These are phyloP conservation scores for Mycena filopes DNA, from an alignment of 768 basidiomycete species.

Conservation along the genomic window DNA sequence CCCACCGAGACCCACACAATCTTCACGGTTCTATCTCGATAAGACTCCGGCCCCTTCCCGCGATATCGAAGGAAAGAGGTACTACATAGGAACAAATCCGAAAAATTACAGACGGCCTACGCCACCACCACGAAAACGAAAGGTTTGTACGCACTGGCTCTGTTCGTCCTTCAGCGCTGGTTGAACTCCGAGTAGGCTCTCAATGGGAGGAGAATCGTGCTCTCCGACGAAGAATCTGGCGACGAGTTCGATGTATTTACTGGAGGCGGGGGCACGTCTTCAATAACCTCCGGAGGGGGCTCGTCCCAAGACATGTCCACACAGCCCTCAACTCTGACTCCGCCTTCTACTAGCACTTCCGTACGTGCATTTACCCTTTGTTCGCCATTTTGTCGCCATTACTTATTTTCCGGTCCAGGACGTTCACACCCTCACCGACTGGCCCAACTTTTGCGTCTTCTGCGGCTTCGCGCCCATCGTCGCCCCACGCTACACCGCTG, in stretches of 20 bases:
- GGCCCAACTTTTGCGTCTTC: slow-evolving; percentile 15
- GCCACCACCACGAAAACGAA: background rate
- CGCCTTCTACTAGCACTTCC: background rate
- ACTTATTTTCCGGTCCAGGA: too few species aligned
- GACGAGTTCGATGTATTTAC: background rate
- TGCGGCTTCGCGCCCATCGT: background rate
- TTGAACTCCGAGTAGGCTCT: background rate
- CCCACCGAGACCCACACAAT: too few species aligned
- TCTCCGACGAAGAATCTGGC: background rate
- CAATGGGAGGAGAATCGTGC: background rate
- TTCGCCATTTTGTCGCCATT: too few species aligned
- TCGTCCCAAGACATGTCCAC: background rate
- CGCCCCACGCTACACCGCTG: background rate
- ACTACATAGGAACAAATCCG: slow-evolving; percentile 12
- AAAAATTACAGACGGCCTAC: background rate
- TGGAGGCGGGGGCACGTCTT: background rate
- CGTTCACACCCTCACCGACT: background rate
- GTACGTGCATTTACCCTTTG: background rate
- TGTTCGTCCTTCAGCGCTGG: background rate
- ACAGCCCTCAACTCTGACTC: background rate
- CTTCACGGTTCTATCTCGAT: too few species aligned
- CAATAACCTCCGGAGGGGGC: background rate
- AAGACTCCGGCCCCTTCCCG: background rate
- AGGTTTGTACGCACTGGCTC: background rate
- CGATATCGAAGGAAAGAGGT: background rate